A percentile compares a stretch with the other conserved stretches of the same genome.
phyloP scores from a whole-genome alignment of 2,329 filamentous ascomycete genomes.

The Phaeosphaeriaceae sp. region DNA sequence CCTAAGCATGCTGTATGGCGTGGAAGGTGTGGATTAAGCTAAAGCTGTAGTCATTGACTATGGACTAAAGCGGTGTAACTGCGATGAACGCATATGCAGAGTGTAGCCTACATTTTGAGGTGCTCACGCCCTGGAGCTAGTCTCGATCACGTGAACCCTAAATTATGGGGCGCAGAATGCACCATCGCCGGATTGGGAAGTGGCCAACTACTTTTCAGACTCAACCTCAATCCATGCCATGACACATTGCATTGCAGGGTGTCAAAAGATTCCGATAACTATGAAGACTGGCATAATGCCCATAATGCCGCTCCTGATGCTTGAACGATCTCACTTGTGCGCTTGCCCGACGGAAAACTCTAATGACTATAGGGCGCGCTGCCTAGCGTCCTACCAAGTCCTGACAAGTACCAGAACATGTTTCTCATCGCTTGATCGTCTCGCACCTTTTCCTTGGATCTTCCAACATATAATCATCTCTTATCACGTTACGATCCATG shows the following conservation, averaged over 20 bases:
- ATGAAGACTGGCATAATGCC: not conserved
- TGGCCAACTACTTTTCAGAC: not conserved
- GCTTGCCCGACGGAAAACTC: not conserved
- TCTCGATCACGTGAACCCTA: not conserved
- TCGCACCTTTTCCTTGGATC: no score
- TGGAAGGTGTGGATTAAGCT: not conserved
- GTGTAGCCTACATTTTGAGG: no score
- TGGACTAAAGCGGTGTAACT: not conserved
- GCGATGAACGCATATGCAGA: not conserved
- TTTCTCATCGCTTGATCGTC: no score
- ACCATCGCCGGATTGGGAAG: slow-evolving; percentile 4
- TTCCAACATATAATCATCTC: no score
- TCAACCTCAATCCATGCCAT: not conserved
- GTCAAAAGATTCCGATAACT: not conserved
- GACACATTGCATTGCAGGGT: not conserved
- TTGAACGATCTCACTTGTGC: not conserved
- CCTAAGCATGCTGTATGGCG: not conserved
- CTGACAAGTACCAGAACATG: no score
- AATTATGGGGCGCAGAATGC: slow-evolving; percentile 2
- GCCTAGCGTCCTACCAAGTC: no score
- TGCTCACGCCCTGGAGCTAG: no score
- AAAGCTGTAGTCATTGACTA: not conserved
- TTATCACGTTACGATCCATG: no score
- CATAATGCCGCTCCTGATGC: not conserved
- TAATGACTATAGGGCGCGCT: not conserved